Conservation (phyloP, 805 yeast species). For the Candida gorgasii region DNA sequence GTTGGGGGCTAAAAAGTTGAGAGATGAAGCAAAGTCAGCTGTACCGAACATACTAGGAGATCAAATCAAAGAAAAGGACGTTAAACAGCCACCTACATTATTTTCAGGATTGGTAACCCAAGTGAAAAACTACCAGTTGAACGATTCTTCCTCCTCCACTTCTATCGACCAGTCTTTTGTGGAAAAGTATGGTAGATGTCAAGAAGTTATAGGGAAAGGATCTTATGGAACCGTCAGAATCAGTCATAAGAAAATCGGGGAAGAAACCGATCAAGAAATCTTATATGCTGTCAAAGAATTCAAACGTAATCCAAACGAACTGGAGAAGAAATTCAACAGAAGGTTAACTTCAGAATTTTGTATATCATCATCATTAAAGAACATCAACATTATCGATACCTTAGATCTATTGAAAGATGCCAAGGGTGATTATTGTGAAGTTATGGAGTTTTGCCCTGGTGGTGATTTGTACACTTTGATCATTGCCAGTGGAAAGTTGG, state of each 20-base stretch:
- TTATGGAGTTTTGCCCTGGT: constrained; percentile 82
- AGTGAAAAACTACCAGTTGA: constrained; percentile 32
- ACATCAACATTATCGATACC: constrained; percentile 74
- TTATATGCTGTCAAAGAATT: constrained; percentile 89
- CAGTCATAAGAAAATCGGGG: constrained; percentile 62
- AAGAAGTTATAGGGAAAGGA: constrained; percentile 91
- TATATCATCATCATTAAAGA: constrained; percentile 75
- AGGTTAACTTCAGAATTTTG: constrained; percentile 82
- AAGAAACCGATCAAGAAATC: constrained; percentile 30
- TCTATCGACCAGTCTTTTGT: constrained; percentile 54
- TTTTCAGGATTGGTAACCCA: constrained; percentile 68
- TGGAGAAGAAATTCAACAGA: constrained; percentile 65
- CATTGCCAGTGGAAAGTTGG: constrained; percentile 74
- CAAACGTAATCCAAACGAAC: constrained; percentile 59
- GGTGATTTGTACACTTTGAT: constrained; percentile 78
- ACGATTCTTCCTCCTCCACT: constrained; percentile 18
- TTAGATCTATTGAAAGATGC: constrained; percentile 78
- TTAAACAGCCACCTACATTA: constrained; percentile 61
- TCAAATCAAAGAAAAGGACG: constrained; percentile 6
- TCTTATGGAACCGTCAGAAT: constrained; percentile 92
- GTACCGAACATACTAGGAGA: constrained; percentile 57
- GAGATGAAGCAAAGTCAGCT: constrained; percentile 73
- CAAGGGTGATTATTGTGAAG: constrained; percentile 80
- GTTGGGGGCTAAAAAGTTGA: constrained; percentile 68
- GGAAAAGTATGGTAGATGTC: constrained; percentile 91